Evolutionary conservation across 148 eudicot genomes (phyloP).

Genomic region (Limonium bicolor): DNA sequence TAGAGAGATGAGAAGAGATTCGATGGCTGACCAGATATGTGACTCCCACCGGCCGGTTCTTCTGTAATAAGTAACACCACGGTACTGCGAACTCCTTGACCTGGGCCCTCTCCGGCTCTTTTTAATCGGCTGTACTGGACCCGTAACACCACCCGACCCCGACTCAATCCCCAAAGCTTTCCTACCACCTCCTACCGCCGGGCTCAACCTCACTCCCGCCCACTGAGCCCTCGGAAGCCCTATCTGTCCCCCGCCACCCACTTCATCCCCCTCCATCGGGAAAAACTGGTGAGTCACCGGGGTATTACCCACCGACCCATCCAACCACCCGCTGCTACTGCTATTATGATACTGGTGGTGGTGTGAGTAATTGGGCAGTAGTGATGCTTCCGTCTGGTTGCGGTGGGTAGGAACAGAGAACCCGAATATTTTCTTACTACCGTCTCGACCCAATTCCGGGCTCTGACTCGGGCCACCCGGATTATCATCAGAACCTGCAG

Average conservation of each 20-base stretch:
- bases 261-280: constrained; percentile 35
- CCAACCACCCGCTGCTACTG: not conserved
- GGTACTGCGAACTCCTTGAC: constrained; percentile 14
- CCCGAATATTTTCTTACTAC: constrained; percentile 33
- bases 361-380: not conserved
- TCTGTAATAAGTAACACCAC: constrained; percentile 16
- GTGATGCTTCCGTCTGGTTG: not conserved
- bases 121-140: constrained; percentile 2
- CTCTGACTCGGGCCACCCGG: constrained; percentile 8
- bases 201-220: constrained; percentile 62
- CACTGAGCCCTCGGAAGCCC: constrained; percentile 61
- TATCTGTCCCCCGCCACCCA: constrained; percentile 3
- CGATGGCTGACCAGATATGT: constrained; percentile 16
- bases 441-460: constrained; percentile 7
- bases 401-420: constrained; percentile 21
- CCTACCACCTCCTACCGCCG: constrained; percentile 2
- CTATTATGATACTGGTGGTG: too few species aligned
- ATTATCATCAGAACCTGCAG: not conserved
- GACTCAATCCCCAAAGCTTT: not conserved
- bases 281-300: constrained; percentile 88
- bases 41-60: constrained; percentile 20
- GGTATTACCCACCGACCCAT: not conserved
- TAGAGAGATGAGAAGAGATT: not conserved
- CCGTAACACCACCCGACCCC: not conserved
- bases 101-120: constrained; percentile 17